Base-by-base conservation (phyloP, 306 rosid species). In the Alnus glutinosa region DNA sequence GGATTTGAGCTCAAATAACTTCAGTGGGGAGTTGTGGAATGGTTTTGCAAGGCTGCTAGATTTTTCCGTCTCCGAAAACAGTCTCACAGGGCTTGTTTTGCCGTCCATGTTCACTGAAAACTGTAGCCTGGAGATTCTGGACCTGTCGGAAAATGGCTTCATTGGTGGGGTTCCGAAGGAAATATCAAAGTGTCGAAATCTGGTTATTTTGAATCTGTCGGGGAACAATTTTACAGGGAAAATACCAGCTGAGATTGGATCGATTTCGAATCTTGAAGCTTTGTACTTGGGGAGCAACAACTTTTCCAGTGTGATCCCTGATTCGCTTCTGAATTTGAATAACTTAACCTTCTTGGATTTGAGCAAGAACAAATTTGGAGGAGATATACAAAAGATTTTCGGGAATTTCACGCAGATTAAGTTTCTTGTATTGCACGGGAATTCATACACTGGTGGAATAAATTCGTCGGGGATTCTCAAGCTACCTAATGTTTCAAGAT, bases 1-100 rank as follows among this genome's bases (percentile, higher is more conserved):
- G 89, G 99, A 95, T 88, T 87, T 95, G 87, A 91, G 99, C 87
- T 64, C 94, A 11, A 95, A 95, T 75, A 49, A 67, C 5, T 87
- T 95, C 1, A 82, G 64, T 77, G 99, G 97, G n/a, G 78, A 77
- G 1, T 47, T 95, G 10, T 89, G 97, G 99, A 73, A 46, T 81
- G 90, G 88, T 1, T 86, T 93, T 86, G 77, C 84, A 0, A 88
- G 88, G 86, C 89, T 92, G 42, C 84, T 10, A 44, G 50, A 63
- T 54, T 91, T 95, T 79, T 93, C 96, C 34, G 86, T 81, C 47
- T 90, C 99, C 1, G 98, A 93, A 84, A 95, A 95, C 69, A 0
- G n/a, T 55, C 87, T 95, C n/a, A 74, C 1, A 44, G 98, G 96
- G 75, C 9, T 52, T 9, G 74, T 93, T 57, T 82, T 76, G 55